Percentiles rank a stretch among this genome's conserved stretches.
phyloP scores from a whole-genome alignment of 768 basidiomycete genomes.

The Pleurotus giganteus region DNA sequence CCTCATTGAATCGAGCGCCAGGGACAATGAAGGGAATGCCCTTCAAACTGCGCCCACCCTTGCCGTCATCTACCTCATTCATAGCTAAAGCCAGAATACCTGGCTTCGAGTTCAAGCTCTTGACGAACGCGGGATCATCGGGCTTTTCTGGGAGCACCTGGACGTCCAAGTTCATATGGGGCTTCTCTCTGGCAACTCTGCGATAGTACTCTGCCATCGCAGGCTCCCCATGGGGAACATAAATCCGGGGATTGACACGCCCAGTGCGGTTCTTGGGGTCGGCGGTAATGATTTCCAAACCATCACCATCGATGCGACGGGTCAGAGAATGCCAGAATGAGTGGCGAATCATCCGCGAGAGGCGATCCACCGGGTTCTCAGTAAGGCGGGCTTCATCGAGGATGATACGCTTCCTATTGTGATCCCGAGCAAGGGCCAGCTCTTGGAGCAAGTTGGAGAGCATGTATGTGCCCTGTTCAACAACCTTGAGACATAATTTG shows the following conservation, averaged over 20 bases:
- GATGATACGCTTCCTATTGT: slow-evolving; percentile 92
- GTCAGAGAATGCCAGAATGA: slow-evolving; percentile 99
- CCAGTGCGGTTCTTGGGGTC: slow-evolving; percentile 97
- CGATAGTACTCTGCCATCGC: slow-evolving; percentile 96
- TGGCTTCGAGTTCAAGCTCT: slow-evolving; percentile 91
- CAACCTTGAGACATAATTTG: slow-evolving; percentile 10
- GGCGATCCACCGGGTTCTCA: slow-evolving; percentile 95
- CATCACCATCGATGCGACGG: slow-evolving; percentile 94
- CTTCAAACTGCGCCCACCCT: slow-evolving; percentile 78
- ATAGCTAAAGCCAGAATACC: slow-evolving; percentile 94
- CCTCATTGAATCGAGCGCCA: slow-evolving; percentile 93
- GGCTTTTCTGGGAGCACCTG: slow-evolving; percentile 84
- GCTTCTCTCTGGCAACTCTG: slow-evolving; percentile 85
- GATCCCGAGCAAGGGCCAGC: slow-evolving; percentile 93
- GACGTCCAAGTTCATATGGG: slow-evolving; percentile 92
- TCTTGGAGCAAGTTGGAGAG: slow-evolving; percentile 98
- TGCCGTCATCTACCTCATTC: slow-evolving; percentile 82
- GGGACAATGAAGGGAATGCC: slow-evolving; percentile 98
- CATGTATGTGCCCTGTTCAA: slow-evolving; percentile 92
- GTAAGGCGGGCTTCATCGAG: slow-evolving; percentile 98
- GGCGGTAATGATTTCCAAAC: slow-evolving; percentile 94
- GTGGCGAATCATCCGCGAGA: slow-evolving; percentile 96
- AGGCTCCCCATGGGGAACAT: slow-evolving; percentile 91
- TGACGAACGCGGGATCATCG: slow-evolving; percentile 86
- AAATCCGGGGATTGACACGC: slow-evolving; percentile 88